These are phyloP conservation scores for Penicillium griseofulvum DNA, from an alignment of 2,329 filamentous ascomycete genomes.

Conservation along the genomic window DNA sequence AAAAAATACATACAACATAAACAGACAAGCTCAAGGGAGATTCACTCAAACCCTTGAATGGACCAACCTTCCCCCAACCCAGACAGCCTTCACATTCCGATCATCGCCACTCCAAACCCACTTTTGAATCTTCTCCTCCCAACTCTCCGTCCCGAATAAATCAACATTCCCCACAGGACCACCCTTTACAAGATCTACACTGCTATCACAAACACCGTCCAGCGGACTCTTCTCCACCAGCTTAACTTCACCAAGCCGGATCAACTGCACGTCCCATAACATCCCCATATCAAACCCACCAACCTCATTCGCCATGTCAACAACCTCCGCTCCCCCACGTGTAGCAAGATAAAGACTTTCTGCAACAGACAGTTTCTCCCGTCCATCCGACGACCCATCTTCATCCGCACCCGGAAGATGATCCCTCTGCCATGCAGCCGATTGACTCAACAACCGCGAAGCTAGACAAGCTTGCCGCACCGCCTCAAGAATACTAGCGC, in stretches of 20 bases:
- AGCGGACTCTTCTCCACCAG: conserved; percentile 20
- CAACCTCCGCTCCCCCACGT: conserved; percentile 76
- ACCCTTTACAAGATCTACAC: conserved; percentile 32
- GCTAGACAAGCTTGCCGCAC: conserved; percentile 77
- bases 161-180: conserved; percentile 67
- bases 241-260: conserved; percentile 58
- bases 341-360: conserved; percentile 87
- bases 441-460: conserved; percentile 61
- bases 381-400: conserved; percentile 40
- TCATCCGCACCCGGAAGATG: conserved; percentile 24
- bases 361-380: conserved; percentile 72
- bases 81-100: conserved; percentile 81
- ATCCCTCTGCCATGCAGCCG: conserved; percentile 36
- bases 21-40: neutral
- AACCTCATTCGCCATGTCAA: conserved; percentile 69
- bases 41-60: conserved; percentile 47
- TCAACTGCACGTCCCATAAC: conserved; percentile 87
- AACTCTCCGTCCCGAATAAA: conserved; percentile 87
- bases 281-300: conserved; percentile 83
- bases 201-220: neutral
- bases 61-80: conserved; percentile 81
- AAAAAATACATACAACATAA: neutral
- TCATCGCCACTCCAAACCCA: conserved; percentile 96
- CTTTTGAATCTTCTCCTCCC: conserved; percentile 82
- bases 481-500: conserved; percentile 76